Evolutionary conservation across 805 yeast species (phyloP).

Genomic region (Saccharomycopsis lassenensis): DNA sequence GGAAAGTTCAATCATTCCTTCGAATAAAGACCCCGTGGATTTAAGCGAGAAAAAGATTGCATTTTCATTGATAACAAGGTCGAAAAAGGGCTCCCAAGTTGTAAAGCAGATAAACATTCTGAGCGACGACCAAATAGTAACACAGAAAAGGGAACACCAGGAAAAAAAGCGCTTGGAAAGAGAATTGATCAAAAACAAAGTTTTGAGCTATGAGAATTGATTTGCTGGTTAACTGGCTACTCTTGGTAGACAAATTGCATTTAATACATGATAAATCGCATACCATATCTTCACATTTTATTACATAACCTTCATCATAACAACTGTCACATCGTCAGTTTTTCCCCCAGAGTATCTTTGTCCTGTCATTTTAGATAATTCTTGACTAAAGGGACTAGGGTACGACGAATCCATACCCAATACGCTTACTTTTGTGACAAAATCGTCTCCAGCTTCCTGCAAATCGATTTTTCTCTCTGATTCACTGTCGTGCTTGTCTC

Average conservation of each 20-base stretch:
- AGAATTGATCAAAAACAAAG: conserved; percentile 45
- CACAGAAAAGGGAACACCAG: conserved; percentile 39
- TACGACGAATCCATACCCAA: conserved; percentile 62
- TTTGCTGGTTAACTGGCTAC: neutral
- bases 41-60: neutral
- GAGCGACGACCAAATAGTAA: conserved; percentile 44
- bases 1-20: conserved; percentile 23
- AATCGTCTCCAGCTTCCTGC: conserved; percentile 36
- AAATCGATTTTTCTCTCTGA: conserved; percentile 25
- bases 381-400: conserved; percentile 82
- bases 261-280: conserved; percentile 4
- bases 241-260: conserved; percentile 10
- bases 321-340: conserved; percentile 87
- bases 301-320: conserved; percentile 53
- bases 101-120: conserved; percentile 38
- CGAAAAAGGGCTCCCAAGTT: conserved; percentile 26
- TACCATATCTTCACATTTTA: neutral
- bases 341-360: conserved; percentile 81
- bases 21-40: conserved; percentile 11
- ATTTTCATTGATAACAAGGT: conserved; percentile 5
- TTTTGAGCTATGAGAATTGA: conserved; percentile 23
- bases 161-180: conserved; percentile 41
- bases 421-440: conserved; percentile 57
- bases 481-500: conserved; percentile 29
- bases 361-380: conserved; percentile 52